Evolutionary conservation across 345 rosid genomes (phyloP), one percentile per base, ranked within the genome.

Genomic region (Gossypium raimondii): DNA sequence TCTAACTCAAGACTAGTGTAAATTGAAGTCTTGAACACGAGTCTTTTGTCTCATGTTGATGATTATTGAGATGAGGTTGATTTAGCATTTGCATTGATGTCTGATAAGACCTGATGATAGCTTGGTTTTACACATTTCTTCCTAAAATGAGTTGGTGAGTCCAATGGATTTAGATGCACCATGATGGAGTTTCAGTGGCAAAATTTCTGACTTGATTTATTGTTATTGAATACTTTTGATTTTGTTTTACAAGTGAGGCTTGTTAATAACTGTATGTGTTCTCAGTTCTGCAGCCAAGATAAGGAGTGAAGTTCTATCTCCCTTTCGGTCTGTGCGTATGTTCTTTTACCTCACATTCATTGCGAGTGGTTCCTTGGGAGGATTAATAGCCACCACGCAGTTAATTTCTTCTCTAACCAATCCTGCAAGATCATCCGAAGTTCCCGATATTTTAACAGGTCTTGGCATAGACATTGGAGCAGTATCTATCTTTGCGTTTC

Each of bases 321-420:
- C 99, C 17, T 94, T 94, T 78, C 89, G 97, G 66, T 80, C 99
- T 48, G 90, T 94, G 52, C 89, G 98, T 71, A 91, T 94, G 97
- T 94, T 94, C 88, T 94, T 94, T 76, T 94, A 94, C 83, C 88
- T 89, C 11, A 90, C 98, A 9, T 92, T 94, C 76, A 81, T 92
- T 41, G 97, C 96, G 3, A 92, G 99, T 52, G 94, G 81, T 67
- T 66, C 84, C 43, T 77, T 94, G 71, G 99, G 99, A 78, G 92
- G 60, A 67, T 78, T 94, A 18, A 92, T 94, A 78, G 99, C 97
- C 60, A 76, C 85, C 34, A 84, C 97, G 22, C 93, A 83, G 79
- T 85, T 91, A 71, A 91, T 92, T 57, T 96, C 87, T 20, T 93
- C 97, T 16, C 77, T 94, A 9, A 76, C 87, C 16, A 94, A 89